Evolutionary conservation across 140 eudicot species (phyloP).

Genomic region (Ambrosia hybrid): DNA sequence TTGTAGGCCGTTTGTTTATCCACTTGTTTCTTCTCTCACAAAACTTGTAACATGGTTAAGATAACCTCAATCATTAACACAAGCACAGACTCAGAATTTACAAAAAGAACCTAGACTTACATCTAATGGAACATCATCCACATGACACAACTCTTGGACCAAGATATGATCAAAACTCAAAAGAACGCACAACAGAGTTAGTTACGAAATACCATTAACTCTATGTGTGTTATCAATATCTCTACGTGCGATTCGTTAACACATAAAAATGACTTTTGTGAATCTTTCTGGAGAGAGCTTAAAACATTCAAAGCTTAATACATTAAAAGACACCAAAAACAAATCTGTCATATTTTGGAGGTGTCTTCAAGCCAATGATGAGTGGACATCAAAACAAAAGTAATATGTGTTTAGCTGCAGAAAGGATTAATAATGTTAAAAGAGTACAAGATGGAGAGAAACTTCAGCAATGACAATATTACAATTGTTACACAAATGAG

Average conservation of each 20-base stretch:
- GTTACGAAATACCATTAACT: no score
- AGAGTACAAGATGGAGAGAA: conserved; percentile 7
- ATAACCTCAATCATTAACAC: no score
- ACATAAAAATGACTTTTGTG: not conserved
- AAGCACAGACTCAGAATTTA: no score
- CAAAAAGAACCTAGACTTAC: not conserved
- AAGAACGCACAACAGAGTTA: conserved; percentile 7
- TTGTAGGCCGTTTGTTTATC: no score
- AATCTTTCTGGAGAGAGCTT: not conserved
- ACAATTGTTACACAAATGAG: not conserved
- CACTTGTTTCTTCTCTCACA: not conserved
- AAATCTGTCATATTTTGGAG: not conserved
- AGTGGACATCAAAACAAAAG: not conserved
- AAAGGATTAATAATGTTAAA: conserved; percentile 5
- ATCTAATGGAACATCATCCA: not conserved
- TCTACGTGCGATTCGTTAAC: not conserved
- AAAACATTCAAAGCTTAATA: conserved; percentile 12
- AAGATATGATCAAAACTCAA: conserved; percentile 6
- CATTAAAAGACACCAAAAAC: not conserved
- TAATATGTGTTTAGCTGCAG: not conserved
- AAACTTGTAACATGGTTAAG: not conserved
- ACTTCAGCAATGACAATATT: not conserved
- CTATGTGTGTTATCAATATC: no score
- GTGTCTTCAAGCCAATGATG: conserved; percentile 3
- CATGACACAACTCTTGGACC: conserved; percentile 1